A percentile compares a stretch with the other conserved stretches of the same genome.
phyloP scores from a whole-genome alignment of 2,329 filamentous ascomycete species.

The Xylariaceae sp. region DNA sequence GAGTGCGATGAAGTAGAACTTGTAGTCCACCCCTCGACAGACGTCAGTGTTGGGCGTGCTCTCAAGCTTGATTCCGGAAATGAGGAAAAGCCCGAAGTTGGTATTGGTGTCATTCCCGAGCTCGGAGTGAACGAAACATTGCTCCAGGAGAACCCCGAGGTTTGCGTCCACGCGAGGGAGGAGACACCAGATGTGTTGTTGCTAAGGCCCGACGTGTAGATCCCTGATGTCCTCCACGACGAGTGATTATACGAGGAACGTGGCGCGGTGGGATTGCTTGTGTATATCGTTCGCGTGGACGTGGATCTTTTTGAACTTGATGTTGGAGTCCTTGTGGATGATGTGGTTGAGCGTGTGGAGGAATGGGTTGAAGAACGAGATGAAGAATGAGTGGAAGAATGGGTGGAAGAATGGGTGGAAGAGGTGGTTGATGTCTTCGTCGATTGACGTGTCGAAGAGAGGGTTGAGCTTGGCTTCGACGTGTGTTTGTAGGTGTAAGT shows the following conservation, averaged over 20 bases:
- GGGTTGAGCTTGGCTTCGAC: neutral
- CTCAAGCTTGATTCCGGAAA: neutral
- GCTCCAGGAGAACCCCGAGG: conserved; percentile 13
- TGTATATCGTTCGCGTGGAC: neutral
- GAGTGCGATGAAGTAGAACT: neutral
- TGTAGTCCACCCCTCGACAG: conserved; percentile 1
- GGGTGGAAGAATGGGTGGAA: neutral
- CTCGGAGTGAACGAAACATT: conserved; percentile 12
- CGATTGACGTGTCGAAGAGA: neutral
- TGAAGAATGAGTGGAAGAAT: neutral
- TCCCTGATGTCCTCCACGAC: conserved; percentile 4
- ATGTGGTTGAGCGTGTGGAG: neutral
- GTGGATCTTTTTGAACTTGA: neutral
- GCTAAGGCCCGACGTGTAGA: conserved; percentile 1
- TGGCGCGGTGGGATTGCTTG: neutral
- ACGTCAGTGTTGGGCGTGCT: conserved; percentile 7
- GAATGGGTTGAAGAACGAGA: neutral
- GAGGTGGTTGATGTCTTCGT: neutral
- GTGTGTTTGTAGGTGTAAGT: neutral
- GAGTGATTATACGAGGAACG: neutral
- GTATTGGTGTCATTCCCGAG: conserved; percentile 1
- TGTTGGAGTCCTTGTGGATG: neutral
- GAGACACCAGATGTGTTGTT: conserved; percentile 1
- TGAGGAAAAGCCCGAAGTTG: neutral
- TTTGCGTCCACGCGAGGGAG: conserved; percentile 2